Conservation (phyloP, 1,139 yeast genomes). For the Protomyces pachydermus region DNA sequence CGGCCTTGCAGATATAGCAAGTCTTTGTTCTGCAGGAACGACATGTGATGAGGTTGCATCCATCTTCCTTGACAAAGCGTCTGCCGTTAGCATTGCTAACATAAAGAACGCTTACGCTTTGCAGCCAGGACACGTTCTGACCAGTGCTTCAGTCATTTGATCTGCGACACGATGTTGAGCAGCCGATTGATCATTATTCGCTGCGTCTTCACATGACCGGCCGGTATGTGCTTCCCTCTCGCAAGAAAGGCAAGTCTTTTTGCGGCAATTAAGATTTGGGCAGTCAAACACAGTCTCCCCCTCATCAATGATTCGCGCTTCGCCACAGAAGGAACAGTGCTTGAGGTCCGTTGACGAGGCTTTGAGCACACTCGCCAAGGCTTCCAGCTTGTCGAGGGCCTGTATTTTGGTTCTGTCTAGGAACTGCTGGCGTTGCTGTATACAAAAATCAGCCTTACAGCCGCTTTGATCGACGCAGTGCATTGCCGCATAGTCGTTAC, state of each 20-base stretch:
- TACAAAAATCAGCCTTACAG: background rate
- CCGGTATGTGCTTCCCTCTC: background rate
- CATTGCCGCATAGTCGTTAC: background rate
- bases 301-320: background rate
- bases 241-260: background rate
- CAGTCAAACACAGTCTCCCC: background rate
- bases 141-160: background rate
- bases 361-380: background rate
- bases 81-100: background rate
- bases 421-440: background rate
- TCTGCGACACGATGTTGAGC: background rate
- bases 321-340: background rate
- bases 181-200: background rate
- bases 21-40: background rate
- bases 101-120: background rate
- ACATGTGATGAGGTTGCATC: background rate
- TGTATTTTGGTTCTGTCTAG: background rate
- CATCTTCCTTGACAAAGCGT: background rate
- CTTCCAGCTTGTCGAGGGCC: background rate
- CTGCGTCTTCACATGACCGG: background rate
- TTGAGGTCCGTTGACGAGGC: background rate
- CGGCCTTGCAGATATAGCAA: background rate
- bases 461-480: background rate
- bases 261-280: background rate
- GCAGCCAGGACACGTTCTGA: background rate